These are phyloP conservation scores for Ophiocordyceps australis DNA, from an alignment of 2,329 filamentous ascomycete genomes.

Conservation along the genomic window DNA sequence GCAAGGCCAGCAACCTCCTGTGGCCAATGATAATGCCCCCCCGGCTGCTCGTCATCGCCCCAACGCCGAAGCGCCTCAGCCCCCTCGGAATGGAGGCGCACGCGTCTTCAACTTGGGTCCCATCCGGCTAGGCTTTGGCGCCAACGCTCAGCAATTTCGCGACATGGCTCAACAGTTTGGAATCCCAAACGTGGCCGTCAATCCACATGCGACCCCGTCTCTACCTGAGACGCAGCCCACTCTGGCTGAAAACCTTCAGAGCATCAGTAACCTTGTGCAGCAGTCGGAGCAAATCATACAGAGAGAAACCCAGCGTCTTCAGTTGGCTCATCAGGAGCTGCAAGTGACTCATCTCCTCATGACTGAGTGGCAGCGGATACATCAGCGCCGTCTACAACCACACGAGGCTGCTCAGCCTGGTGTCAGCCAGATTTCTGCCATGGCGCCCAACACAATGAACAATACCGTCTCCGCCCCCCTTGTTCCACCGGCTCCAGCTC, in stretches of 20 bases:
- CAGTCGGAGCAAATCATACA: constrained; percentile 52
- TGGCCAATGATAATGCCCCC: constrained; percentile 3
- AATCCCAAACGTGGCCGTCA: constrained; percentile 9
- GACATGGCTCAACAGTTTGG: constrained; percentile 50
- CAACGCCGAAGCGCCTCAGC: constrained; percentile 5
- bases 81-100: constrained; percentile 19
- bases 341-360: constrained; percentile 49
- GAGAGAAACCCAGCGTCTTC: constrained; percentile 45
- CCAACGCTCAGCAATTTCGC: constrained; percentile 46
- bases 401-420: too few species aligned
- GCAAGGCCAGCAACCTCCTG: constrained; percentile 2
- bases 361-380: constrained; percentile 47
- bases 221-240: constrained; percentile 3
- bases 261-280: constrained; percentile 40
- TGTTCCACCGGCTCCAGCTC: constrained; percentile 4
- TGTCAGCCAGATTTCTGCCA: too few species aligned
- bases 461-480: constrained; percentile 4
- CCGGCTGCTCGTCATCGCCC: constrained; percentile 3
- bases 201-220: constrained; percentile 5
- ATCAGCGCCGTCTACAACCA: constrained; percentile 25
- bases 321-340: constrained; percentile 48
- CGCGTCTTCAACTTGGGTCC: constrained; percentile 58
- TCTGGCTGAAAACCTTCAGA: constrained; percentile 15
- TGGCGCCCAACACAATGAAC: too few species aligned
- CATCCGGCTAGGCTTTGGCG: constrained; percentile 58